phyloP scores from a whole-genome alignment of 176 grass and related monocot genomes.

The Zea mays region Zm-B73-REFERENCE-NAM-5.0 NC_050099.1:66889501-66890000 shows the following conservation, averaged over 20 bases:
- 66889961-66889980: neutral
- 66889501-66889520: neutral
- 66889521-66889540: neutral
- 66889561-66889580: neutral
- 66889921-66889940: neutral
- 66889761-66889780: slow-evolving; percentile 9
- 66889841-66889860: neutral
- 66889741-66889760: neutral
- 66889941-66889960: neutral
- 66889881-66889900: neutral
- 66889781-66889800: neutral
- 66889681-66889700: neutral
- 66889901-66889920: neutral
- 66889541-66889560: neutral
- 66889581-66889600: no score
- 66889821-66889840: slow-evolving; percentile 8
- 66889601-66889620: neutral
- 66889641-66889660: neutral
- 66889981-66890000: neutral
- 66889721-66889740: neutral
- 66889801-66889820: no score
- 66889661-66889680: slow-evolving; percentile 3
- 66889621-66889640: slow-evolving; percentile 2
- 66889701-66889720: neutral
- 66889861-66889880: neutral